Evolutionary conservation across 2,329 filamentous ascomycete genomes (phyloP).

Genomic region (Chalaropsis thielavioides): DNA sequence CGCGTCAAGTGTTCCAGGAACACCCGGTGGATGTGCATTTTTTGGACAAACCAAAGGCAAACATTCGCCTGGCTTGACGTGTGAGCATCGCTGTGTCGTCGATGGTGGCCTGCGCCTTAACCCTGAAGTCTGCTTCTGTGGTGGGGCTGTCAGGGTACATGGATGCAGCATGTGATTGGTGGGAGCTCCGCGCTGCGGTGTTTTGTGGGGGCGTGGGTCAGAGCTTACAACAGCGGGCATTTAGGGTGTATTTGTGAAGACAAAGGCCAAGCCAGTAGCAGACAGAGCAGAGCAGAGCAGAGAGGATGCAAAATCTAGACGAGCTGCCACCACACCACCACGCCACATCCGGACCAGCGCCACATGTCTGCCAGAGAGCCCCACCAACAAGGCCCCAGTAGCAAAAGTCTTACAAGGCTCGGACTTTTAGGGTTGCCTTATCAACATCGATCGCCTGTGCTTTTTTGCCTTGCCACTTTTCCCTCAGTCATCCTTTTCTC

Average conservation of each 20-base stretch:
- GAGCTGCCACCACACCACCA: neutral
- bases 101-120: neutral
- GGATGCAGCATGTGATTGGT: neutral
- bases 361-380: neutral
- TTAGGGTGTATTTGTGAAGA: neutral
- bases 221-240: no score
- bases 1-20: neutral
- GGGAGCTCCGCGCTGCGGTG: neutral
- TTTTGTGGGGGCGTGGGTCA: neutral
- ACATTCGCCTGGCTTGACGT: no score
- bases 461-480: constrained; percentile 12
- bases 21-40: neutral
- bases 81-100: neutral
- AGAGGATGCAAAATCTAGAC: no score
- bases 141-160: neutral
- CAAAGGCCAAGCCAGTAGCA: neutral
- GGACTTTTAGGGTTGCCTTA: neutral
- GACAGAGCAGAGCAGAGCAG: neutral
- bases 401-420: neutral
- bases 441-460: neutral
- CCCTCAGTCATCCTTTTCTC: neutral
- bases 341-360: neutral
- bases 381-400: neutral
- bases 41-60: neutral
- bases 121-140: neutral